These are phyloP conservation scores for Dryadomyces quercus-mongolicae DNA, from an alignment of 2,329 filamentous ascomycete species.

Conservation along the genomic window DNA sequence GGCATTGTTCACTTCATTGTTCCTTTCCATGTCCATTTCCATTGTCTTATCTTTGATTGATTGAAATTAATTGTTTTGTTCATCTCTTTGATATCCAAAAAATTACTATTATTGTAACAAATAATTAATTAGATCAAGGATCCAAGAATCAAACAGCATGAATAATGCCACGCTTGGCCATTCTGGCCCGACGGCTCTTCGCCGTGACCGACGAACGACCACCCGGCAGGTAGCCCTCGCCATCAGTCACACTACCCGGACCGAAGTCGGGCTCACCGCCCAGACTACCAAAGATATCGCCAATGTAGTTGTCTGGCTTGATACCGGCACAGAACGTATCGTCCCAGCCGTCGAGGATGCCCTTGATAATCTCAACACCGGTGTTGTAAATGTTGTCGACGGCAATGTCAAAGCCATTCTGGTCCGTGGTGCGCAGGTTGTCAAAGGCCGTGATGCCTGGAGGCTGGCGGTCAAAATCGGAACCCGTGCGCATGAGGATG, in stretches of 20 bases:
- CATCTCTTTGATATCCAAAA: not conserved
- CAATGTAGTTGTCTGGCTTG: conserved; percentile 50
- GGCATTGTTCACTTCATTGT: not conserved
- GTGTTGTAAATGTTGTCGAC: conserved; percentile 55
- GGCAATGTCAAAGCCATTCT: conserved; percentile 52
- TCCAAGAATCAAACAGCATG: not conserved
- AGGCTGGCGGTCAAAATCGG: conserved; percentile 60
- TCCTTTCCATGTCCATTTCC: too few species aligned
- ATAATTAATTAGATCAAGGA: not conserved
- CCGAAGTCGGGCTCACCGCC: conserved; percentile 57
- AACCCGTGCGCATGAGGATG: conserved; percentile 55
- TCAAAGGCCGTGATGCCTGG: conserved; percentile 41
- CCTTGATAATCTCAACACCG: conserved; percentile 51
- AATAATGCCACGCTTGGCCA: conserved; percentile 5
- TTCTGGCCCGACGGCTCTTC: conserved; percentile 1
- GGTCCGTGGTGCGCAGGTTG: conserved; percentile 47
- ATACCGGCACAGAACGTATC: conserved; percentile 45
- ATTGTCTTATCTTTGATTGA: not conserved
- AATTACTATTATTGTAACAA: not conserved
- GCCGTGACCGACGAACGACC: conserved; percentile 13
- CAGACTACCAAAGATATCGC: conserved; percentile 58
- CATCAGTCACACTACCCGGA: conserved; percentile 32
- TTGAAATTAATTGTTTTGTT: not conserved
- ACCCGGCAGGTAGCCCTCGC: conserved; percentile 17
- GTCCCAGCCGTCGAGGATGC: conserved; percentile 51